Evolutionary conservation across 2,329 filamentous ascomycete genomes (phyloP), one percentile per base, ranked within the genome.

Genomic region (Metarhizium guizhouense): DNA sequence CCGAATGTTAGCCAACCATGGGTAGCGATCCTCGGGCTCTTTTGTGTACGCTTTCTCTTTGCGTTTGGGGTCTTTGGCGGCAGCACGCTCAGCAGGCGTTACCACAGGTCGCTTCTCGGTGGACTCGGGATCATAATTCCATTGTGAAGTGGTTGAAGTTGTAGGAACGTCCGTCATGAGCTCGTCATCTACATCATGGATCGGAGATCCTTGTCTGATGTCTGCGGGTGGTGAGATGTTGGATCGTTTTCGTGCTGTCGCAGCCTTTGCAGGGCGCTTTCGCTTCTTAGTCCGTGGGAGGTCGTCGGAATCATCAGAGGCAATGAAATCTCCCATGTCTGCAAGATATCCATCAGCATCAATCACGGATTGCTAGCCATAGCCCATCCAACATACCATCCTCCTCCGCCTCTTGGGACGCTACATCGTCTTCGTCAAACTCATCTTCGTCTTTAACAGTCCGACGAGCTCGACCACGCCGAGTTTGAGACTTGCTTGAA

Each of bases 311-410:
- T 95, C 90, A 64, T 96, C 92, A 0, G 87, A 84, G 4, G 87
- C 91, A 29, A 97, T 78, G 64, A 97, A 97, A 68, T 96, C 88
- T 58, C 86, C 90, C 74, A 95, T 83, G 54, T 94, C 89, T 72
- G 79, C 75, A 81, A 51, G 6, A n/a, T 38, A 40, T 14, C 2
- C 10, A 8, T 16, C n/a, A 53, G 63, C 43, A 62, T 60, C 2
- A 18, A 36, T 29, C 25, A 32, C 36, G 34, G 32, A 40, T 29
- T 7, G 16, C 11, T 50, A 16, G 18, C 8, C 25, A n/a, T 7
- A 47, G n/a, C 47, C 10, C 11, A 40, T 4, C 16, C n/a, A 40
- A 36, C 59, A 45, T 70, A 85, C 81, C 82, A 66, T 85, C 83
- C 60, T 85, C 83, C n/a, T 84, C 80, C 48, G 81, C 78, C 57